phyloP scores from a whole-genome alignment of 768 basidiomycete genomes.

The Saitozyma sp. region DNA sequence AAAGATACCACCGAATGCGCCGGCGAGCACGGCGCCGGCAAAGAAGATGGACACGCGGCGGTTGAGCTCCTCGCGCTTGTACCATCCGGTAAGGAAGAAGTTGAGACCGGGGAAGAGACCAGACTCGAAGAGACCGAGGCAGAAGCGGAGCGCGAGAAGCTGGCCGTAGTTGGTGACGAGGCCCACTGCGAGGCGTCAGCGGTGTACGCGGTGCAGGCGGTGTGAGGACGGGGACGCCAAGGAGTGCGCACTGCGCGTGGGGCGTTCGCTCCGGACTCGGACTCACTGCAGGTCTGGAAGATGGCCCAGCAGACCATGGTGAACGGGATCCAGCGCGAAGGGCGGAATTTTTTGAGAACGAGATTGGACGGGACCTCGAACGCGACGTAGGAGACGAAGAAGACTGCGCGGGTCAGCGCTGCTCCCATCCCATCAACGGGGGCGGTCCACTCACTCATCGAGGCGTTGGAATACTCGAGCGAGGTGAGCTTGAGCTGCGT shows the following conservation, averaged over 20 bases:
- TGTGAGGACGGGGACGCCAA: no score
- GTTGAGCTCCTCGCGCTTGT: conserved; percentile 45
- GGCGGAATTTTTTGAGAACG: conserved; percentile 46
- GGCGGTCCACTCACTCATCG: conserved; percentile 32
- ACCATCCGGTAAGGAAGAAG: conserved; percentile 50
- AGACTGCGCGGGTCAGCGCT: conserved; percentile 23
- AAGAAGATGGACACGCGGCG: conserved; percentile 49
- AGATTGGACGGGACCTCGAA: conserved; percentile 50
- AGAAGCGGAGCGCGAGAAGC: conserved; percentile 47
- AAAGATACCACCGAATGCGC: conserved; percentile 52
- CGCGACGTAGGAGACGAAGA: conserved; percentile 50
- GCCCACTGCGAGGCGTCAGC: conserved; percentile 36
- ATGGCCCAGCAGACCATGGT: conserved; percentile 50
- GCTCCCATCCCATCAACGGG: not conserved
- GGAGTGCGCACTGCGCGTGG: not conserved
- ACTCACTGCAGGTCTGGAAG: conserved; percentile 46
- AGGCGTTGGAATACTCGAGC: conserved; percentile 44
- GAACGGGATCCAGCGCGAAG: conserved; percentile 48
- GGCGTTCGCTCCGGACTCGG: conserved; percentile 6
- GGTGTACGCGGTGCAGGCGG: not conserved
- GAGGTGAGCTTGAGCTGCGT: conserved; percentile 39
- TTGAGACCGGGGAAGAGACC: conserved; percentile 45
- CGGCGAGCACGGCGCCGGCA: conserved; percentile 49
- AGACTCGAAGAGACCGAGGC: conserved; percentile 40
- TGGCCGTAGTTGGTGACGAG: conserved; percentile 44